Percentiles rank a stretch among this genome's conserved stretches.
Conservation (phyloP, 2,329 filamentous ascomycete genomes). For the Talaromyces albobiverticillius region DNA sequence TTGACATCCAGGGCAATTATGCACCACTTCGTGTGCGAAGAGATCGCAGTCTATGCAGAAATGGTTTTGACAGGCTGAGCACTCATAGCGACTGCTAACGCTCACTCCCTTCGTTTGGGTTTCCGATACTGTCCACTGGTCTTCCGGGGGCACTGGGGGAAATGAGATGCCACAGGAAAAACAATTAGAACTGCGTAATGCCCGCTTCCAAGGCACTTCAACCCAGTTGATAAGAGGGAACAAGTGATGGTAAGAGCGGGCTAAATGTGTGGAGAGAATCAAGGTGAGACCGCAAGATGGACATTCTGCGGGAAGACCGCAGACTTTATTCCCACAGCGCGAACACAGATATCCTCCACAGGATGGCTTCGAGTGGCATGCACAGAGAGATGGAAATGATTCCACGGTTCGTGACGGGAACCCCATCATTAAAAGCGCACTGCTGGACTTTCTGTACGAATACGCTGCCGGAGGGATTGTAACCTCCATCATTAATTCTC, state of each 20-base stretch:
- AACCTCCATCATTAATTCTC: constrained; percentile 80
- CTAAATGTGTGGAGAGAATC: constrained; percentile 89
- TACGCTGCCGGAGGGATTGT: constrained; percentile 87
- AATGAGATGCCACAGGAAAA: constrained; percentile 76
- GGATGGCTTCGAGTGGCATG: constrained; percentile 80
- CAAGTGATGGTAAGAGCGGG: constrained; percentile 88
- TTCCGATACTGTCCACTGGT: constrained; percentile 33
- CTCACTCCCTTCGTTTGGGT: constrained; percentile 63
- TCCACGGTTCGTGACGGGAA: constrained; percentile 86
- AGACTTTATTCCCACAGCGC: constrained; percentile 84
- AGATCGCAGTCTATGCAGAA: constrained; percentile 99
- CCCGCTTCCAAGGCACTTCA: constrained; percentile 80
- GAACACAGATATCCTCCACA: constrained; percentile 89
- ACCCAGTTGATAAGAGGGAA: constrained; percentile 89
- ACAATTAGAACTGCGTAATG: constrained; percentile 62
- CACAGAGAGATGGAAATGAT: constrained; percentile 71
- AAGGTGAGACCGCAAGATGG: constrained; percentile 87
- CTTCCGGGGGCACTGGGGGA: constrained; percentile 48
- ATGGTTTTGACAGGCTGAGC: constrained; percentile 79
- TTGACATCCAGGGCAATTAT: constrained; percentile 93
- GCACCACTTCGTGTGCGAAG: constrained; percentile 88
- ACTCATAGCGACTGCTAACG: constrained; percentile 85
- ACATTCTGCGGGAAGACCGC: constrained; percentile 83
- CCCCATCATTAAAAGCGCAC: constrained; percentile 87
- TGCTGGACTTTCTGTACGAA: constrained; percentile 50